Evolutionary conservation across 1,284 basidiomycete species (phyloP).

Genomic region (Puccinia polysora): DNA sequence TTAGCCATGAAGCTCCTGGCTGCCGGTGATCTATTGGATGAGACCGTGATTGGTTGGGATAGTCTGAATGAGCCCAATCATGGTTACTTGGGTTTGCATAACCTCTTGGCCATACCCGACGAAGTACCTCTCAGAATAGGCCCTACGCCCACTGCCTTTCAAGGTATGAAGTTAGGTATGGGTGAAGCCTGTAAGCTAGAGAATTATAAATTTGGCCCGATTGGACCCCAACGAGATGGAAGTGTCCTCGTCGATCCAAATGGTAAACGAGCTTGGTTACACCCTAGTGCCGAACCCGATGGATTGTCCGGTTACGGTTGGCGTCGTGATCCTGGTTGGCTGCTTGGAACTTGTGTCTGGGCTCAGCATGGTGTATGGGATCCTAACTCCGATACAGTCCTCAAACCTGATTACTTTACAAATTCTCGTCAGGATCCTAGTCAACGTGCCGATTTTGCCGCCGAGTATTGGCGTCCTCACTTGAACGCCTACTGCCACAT

Average conservation of each 20-base stretch:
- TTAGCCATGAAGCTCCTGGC: conserved; percentile 70
- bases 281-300: conserved; percentile 47
- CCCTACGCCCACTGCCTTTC: conserved; percentile 75
- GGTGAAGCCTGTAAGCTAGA: conserved; percentile 79
- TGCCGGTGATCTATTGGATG: conserved; percentile 72
- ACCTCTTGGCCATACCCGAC: conserved; percentile 55
- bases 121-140: conserved; percentile 62
- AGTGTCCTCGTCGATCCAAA: conserved; percentile 76
- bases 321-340: conserved; percentile 71
- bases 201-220: conserved; percentile 70
- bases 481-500: conserved; percentile 64
- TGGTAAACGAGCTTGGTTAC: conserved; percentile 56
- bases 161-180: conserved; percentile 81
- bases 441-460: conserved; percentile 63
- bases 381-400: conserved; percentile 61
- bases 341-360: conserved; percentile 78
- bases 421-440: conserved; percentile 30
- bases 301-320: conserved; percentile 64
- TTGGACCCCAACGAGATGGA: conserved; percentile 73
- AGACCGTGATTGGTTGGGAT: conserved; percentile 93
- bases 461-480: conserved; percentile 78
- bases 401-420: conserved; percentile 75
- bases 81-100: conserved; percentile 71
- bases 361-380: conserved; percentile 93
- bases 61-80: conserved; percentile 90